These are phyloP conservation scores for Rutstroemia sp. DNA, from an alignment of 2,329 filamentous ascomycete genomes.

Conservation along the genomic window DNA sequence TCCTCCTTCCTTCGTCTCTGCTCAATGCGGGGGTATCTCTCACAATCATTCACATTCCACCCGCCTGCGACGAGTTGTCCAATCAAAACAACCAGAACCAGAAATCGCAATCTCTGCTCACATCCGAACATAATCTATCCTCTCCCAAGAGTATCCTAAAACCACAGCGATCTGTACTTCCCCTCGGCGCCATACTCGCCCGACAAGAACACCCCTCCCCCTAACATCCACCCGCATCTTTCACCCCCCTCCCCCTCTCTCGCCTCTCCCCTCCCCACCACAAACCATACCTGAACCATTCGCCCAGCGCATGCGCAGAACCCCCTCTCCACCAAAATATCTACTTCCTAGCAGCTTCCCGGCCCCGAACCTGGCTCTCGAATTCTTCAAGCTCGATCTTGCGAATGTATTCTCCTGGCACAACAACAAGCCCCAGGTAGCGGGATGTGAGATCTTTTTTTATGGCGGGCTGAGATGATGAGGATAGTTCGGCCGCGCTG, in stretches of 20 bases:
- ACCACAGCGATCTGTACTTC: no score
- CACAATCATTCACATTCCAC: no score
- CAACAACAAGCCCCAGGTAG: conserved; percentile 81
- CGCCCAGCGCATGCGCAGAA: background rate
- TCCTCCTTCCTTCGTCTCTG: no score
- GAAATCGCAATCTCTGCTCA: no score
- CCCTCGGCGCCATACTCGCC: no score
- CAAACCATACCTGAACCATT: background rate
- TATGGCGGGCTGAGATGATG: conserved; percentile 25
- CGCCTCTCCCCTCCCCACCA: background rate
- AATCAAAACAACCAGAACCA: no score
- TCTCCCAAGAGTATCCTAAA: no score
- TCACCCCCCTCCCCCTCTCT: background rate
- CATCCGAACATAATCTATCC: no score
- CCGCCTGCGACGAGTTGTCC: no score
- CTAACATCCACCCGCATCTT: no score
- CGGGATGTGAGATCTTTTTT: conserved; percentile 72
- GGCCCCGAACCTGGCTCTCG: conserved; percentile 34
- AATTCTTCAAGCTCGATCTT: conserved; percentile 86
- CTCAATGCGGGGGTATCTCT: no score
- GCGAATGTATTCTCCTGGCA: conserved; percentile 77
- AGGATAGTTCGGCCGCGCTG: conserved; percentile 21
- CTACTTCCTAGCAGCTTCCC: background rate
- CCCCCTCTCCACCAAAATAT: background rate
- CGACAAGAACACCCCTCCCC: no score